Evolutionary conservation across 805 yeast genomes (phyloP), one percentile per base, ranked within the genome.

Genomic region (Candida chauliodis): DNA sequence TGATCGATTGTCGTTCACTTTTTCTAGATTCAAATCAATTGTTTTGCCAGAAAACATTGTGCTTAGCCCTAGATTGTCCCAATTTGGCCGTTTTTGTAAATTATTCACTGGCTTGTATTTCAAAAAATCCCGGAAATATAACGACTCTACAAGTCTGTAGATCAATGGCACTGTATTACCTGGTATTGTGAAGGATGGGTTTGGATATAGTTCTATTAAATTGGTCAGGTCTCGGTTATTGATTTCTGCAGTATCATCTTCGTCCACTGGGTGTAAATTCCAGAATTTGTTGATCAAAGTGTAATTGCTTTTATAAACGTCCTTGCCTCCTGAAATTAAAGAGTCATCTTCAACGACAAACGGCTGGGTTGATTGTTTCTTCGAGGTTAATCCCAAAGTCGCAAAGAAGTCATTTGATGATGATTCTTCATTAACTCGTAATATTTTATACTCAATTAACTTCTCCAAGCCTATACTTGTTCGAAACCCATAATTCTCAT

Each of bases 81-180:
- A 60, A 52, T 71, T 61, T 25, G 71, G 70, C 27, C 71, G 49
- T 34, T 52, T 57, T 39, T 53, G 55, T 31, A 56, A 43, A 40
- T 60, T 66, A 34, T 57, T 59, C 26, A 59, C 53, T 13, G 70
- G 71, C 41, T 69, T 65, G 39, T 67, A 66, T 36, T 52, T 54
- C 35, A 76, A 49, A 40, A 75, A 73, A 19, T 75, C 71, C 30
- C 90, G 61, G 35, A 71, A 74, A 46, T 81, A 78, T n/a, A 84
- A 68, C 15, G 79, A 61, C 59, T 90, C 89, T 2, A 86, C 72
- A 9, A 89, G 50, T 43, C 97, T 69, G 3, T 80, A 71, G 2
- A 78, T 63, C 4, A 91, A 56, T 2, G 99, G 98, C 0, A 88
- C 84, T 21, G 68, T 63, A 19, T 78, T 84, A 0, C 95, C 93